Evolutionary conservation across 106 monocot genomes (phyloP).

Genomic region (Acorus calamus): DNA sequence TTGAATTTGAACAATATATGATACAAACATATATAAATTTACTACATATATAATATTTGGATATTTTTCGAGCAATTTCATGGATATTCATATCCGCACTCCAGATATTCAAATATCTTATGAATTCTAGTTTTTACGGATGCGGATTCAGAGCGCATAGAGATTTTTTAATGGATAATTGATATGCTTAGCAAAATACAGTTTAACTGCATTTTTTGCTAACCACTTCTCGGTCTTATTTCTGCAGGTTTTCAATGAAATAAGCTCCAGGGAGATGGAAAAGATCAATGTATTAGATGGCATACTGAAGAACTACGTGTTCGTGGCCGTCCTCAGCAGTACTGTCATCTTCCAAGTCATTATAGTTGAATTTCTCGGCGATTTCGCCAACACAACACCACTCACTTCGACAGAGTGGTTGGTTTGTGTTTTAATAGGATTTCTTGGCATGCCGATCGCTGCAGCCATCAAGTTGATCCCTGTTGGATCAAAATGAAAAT

Average conservation of each 20-base stretch:
- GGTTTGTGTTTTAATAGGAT: conserved; percentile 50
- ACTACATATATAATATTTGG: too few species aligned
- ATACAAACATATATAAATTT: too few species aligned
- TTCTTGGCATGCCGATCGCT: conserved; percentile 86
- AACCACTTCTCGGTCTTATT: not conserved
- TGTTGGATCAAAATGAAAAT: conserved; percentile 24
- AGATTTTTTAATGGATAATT: too few species aligned
- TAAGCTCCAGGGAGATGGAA: conserved; percentile 95
- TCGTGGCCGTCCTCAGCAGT: conserved; percentile 40
- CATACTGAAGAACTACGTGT: conserved; percentile 63
- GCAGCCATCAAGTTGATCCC: conserved; percentile 64
- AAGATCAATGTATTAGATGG: conserved; percentile 74
- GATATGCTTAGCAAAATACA: too few species aligned
- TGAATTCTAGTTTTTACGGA: too few species aligned
- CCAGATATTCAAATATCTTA: too few species aligned
- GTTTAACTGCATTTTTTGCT: too few species aligned
- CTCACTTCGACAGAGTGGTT: conserved; percentile 57
- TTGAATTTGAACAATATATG: too few species aligned
- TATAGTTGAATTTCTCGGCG: conserved; percentile 78
- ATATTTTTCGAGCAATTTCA: too few species aligned
- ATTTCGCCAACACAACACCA: conserved; percentile 85
- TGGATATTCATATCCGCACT: too few species aligned
- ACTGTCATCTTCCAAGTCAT: conserved; percentile 72
- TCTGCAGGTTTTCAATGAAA: conserved; percentile 80
- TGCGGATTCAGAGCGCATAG: too few species aligned